Conservation (phyloP, 2,329 filamentous ascomycete species). For the Talaromyces marneffei region DNA sequence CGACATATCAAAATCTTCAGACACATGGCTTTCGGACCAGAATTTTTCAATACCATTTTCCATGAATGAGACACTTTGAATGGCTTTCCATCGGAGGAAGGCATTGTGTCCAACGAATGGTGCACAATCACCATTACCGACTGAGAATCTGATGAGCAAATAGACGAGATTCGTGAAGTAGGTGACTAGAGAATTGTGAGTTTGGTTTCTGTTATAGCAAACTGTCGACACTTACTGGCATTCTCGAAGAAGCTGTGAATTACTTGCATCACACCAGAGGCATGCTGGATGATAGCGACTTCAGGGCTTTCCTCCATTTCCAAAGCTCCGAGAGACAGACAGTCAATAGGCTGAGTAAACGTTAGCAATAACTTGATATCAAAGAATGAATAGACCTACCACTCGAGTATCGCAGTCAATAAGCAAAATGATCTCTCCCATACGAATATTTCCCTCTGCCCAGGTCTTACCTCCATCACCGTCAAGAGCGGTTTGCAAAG, state of each 20-base stretch:
- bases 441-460: conserved; percentile 77
- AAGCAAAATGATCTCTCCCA: conserved; percentile 73
- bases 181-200: conserved; percentile 41
- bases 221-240: conserved; percentile 37
- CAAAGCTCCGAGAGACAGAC: conserved; percentile 62
- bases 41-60: conserved; percentile 58
- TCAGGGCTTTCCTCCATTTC: conserved; percentile 67
- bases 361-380: not conserved
- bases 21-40: conserved; percentile 71
- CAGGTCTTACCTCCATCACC: conserved; percentile 33
- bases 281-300: conserved; percentile 66
- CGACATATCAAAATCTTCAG: conserved; percentile 72
- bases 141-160: conserved; percentile 63
- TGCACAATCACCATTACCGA: conserved; percentile 65
- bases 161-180: conserved; percentile 78
- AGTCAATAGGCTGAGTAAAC: conserved; percentile 49
- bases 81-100: conserved; percentile 59
- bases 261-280: conserved; percentile 72
- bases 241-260: conserved; percentile 68
- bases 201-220: not conserved
- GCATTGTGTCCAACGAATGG: conserved; percentile 76
- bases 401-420: conserved; percentile 67
- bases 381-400: not conserved
- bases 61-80: conserved; percentile 14
- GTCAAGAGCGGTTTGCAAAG: conserved; percentile 43